Evolutionary conservation across 1,139 yeast genomes (phyloP).

Genomic region (Candida sojae): DNA sequence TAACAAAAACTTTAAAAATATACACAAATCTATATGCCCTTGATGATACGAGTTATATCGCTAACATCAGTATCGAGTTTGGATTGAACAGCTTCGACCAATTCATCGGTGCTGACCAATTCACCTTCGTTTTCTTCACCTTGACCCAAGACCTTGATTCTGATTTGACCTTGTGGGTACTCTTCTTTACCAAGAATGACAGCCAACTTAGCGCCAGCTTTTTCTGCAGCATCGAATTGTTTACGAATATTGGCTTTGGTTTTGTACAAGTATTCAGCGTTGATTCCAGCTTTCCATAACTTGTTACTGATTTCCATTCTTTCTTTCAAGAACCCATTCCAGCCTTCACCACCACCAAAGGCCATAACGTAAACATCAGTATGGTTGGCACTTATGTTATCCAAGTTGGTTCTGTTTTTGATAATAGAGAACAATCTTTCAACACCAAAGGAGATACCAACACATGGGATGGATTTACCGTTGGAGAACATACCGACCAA

Average conservation of each 20-base stretch:
- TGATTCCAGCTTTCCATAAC: constrained; percentile 87
- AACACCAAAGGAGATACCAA: constrained; percentile 94
- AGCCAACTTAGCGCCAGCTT: constrained; percentile 86
- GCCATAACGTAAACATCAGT: constrained; percentile 97
- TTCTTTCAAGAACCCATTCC: constrained; percentile 90
- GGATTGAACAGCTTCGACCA: constrained; percentile 55
- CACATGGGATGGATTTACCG: constrained; percentile 94
- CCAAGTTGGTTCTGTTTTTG: constrained; percentile 69
- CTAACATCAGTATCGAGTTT: constrained; percentile 57
- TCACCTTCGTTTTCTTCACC: constrained; percentile 89
- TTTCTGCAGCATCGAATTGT: constrained; percentile 97
- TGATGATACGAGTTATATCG: constrained; percentile 45
- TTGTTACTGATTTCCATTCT: constrained; percentile 82
- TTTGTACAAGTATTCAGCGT: constrained; percentile 88
- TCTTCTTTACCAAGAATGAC: constrained; percentile 96
- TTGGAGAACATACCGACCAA: constrained; percentile 95
- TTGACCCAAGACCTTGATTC: constrained; percentile 86
- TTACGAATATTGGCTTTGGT: constrained; percentile 91
- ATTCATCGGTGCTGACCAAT: constrained; percentile 59
- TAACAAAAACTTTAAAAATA: background rate
- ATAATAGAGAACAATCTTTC: constrained; percentile 91
- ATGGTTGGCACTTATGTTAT: constrained; percentile 70
- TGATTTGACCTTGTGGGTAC: constrained; percentile 73
- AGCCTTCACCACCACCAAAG: constrained; percentile 95
- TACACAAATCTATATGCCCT: constrained; percentile 5